Base-by-base conservation (phyloP, 1,139 yeast genomes). In the Sugiyamaella pinicola region DNA sequence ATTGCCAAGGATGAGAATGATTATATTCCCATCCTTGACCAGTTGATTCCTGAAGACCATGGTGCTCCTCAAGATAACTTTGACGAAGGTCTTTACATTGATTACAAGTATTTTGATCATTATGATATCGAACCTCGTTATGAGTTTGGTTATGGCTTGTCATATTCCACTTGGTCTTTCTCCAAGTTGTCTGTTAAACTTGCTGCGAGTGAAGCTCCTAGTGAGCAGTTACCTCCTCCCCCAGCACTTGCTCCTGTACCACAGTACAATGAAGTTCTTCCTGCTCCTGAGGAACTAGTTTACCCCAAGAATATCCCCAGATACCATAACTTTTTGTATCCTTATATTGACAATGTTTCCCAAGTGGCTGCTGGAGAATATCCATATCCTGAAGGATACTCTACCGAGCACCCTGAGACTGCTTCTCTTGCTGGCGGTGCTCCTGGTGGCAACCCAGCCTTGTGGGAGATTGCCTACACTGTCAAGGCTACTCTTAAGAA, bases 61-160 rank as follows among this genome's bases (percentile, higher is more conserved):
- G 65, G 65, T 4, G 64, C 77, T 24, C 77, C 75, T 9, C 84
- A 81, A 68, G 74, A 72, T 53, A 53, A 60, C 39, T 61, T 68
- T 48, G 79, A 75, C 53, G 60, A 61, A 47, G 66, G 65, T 15
- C 50, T 66, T 42, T 60, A 58, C 50, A 67, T 82, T 53, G 87
- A 81, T 64, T 82, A 82, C 66, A 58, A 67, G 41, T 79, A 75
- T 61, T 82, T 81, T 64, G 86, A 82, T 61, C 77, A 80, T 63
- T 74, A 78, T 58, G 75, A 77, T 55, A 78, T 81, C 37, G 74
- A 74, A 58, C 85, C 86, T 19, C 69, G 85, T 45, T 83, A 69
- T 65, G 85, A 80, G 57, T 83, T 83, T 68, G 87, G 87, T 0
- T 80, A 64, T 67, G 87, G 87, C 5, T 69, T 82, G 54, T 80